Evolutionary conservation across 331 rosid genomes (phyloP).

Genomic region (Malus hybrid): DNA sequence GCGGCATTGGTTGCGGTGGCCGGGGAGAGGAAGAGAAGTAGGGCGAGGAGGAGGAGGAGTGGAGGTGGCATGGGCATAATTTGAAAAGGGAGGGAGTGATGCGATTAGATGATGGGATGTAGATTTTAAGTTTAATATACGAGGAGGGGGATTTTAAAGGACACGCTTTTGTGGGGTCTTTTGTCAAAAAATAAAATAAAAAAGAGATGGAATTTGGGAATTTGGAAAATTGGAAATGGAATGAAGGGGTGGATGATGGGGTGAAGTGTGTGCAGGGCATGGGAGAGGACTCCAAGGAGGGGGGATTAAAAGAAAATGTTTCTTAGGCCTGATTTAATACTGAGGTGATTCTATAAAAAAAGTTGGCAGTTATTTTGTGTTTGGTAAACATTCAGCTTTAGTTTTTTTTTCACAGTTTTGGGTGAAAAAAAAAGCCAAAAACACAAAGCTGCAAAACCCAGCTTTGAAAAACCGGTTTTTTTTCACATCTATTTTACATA

Average conservation of each 20-base stretch:
- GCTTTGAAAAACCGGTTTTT: too few species aligned
- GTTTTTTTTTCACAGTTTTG: too few species aligned
- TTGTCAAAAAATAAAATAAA: neutral
- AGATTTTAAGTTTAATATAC: slow-evolving; percentile 10
- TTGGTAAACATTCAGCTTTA: too few species aligned
- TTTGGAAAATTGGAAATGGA: neutral
- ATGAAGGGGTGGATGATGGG: slow-evolving; percentile 4
- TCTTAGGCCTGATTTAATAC: too few species aligned
- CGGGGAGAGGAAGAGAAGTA: neutral
- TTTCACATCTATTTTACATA: too few species aligned
- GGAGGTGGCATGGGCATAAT: neutral
- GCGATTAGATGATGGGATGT: neutral
- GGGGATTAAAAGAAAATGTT: neutral
- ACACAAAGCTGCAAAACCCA: too few species aligned
- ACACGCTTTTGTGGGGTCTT: slow-evolving; percentile 5
- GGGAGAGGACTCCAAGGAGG: neutral
- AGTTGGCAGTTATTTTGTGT: too few species aligned
- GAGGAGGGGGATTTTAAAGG: neutral
- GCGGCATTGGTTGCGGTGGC: neutral
- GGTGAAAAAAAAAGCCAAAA: too few species aligned
- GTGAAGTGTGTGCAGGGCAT: neutral
- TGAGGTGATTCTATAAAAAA: too few species aligned
- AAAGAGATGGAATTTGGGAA: neutral
- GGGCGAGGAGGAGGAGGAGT: neutral
- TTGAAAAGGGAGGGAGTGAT: slow-evolving; percentile 1